Conservation (phyloP, 2,329 filamentous ascomycete genomes). For the Aspergillus novoparasiticus region DNA sequence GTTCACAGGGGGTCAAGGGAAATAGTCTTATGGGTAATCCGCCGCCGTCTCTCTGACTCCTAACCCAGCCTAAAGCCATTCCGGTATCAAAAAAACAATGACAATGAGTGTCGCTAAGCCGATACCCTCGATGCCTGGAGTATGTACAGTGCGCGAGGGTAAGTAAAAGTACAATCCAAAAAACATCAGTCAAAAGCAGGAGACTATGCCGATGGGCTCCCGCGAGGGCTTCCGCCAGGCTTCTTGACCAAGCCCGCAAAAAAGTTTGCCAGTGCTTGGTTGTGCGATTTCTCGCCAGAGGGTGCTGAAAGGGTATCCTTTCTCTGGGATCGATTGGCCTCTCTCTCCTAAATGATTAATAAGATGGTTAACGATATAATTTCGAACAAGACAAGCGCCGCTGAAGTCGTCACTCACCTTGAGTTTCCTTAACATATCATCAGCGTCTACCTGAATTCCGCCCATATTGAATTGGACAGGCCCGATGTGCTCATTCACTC, state of each 20-base stretch:
- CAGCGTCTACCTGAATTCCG: slow-evolving; percentile 92
- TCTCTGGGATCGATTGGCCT: slow-evolving; percentile 42
- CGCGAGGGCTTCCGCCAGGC: slow-evolving; percentile 39
- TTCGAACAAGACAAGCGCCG: not conserved
- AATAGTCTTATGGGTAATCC: slow-evolving; percentile 1
- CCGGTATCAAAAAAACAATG: slow-evolving; percentile 17
- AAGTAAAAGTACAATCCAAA: slow-evolving; percentile 28
- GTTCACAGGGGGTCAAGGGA: not conserved
- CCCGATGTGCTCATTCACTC: slow-evolving; percentile 78
- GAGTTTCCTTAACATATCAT: slow-evolving; percentile 85
- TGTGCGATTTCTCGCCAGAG: slow-evolving; percentile 55
- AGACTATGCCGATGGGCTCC: slow-evolving; percentile 37
- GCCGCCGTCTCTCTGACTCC: slow-evolving; percentile 15
- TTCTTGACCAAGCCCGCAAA: slow-evolving; percentile 63
- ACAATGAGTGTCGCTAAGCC: slow-evolving; percentile 51
- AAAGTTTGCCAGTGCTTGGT: slow-evolving; percentile 62
- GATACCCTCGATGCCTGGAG: slow-evolving; percentile 61
- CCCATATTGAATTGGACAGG: slow-evolving; percentile 98
- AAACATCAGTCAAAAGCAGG: slow-evolving; percentile 6
- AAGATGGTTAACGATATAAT: not conserved
- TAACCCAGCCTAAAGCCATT: slow-evolving; percentile 16
- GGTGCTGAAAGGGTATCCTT: slow-evolving; percentile 37
- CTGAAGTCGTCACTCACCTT: slow-evolving; percentile 61
- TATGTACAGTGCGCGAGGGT: slow-evolving; percentile 49
- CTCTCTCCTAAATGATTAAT: slow-evolving; percentile 41